Evolutionary conservation across 176 grass and related monocot genomes (phyloP), one percentile per base, ranked within the genome.

Genomic region (bread wheat (Triticum aestivum)): DNA sequence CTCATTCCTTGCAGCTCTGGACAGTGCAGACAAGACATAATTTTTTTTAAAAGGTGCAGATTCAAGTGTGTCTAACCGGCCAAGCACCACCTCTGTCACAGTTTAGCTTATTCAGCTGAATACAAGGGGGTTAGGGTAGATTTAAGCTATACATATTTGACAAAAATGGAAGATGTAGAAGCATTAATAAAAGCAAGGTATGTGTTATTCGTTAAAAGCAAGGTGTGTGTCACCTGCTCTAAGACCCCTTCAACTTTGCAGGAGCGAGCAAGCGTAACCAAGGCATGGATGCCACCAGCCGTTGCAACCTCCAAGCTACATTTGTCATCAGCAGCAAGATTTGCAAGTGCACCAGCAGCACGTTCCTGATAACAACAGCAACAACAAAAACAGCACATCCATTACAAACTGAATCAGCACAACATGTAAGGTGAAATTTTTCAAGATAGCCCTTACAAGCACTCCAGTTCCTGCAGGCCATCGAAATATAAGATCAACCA

Each of bases 291-390:
- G 83, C 97, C 97, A 77, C 97, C 97, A 80, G 97, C 89, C 77
- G 75, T 87, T 69, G 97, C 97, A 82, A 99, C 92, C 84, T 99
- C 97, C 90, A 99, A 85, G 69, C 97, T 99, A 66, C 97, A 99
- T 76, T 99, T 99, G 84, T 99, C 94, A 82, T 99, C 97, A 65
- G 97, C 97, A 85, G 97, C 97, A 63, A 99, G 83, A 87, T 99
- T 99, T 81, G 97, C 97, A 79, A 99, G 90, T 27, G 94, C 97
- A 69, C 97, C 97, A 83, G 97, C 94, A 78, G 97, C 94, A 73
- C 97, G 92, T 89, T 99, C 97, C 97, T 99, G 86, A 65, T 73
- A n/a, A 51, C 34, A 29, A 84, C 20, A 33, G 7, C 73, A 92
- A 85, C 13, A 69, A 17, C 29, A 62, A 83, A 74, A 56, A 21